These are phyloP conservation scores for Phialophora expanda DNA, from an alignment of 2,329 filamentous ascomycete species.

Conservation along the genomic window DNA sequence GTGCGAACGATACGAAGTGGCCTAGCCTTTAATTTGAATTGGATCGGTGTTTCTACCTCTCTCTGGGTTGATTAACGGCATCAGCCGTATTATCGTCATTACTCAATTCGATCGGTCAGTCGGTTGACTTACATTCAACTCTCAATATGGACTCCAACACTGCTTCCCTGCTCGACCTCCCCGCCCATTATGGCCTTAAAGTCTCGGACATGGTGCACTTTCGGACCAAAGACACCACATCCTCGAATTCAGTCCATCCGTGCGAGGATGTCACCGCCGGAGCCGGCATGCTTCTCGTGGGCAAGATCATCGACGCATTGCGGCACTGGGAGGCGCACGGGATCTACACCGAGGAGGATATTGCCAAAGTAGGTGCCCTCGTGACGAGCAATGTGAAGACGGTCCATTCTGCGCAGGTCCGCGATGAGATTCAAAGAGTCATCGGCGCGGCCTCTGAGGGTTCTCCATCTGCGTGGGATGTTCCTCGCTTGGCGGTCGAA, in stretches of 20 bases:
- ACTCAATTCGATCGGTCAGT: too few relatives aligned
- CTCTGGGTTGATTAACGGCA: too few relatives aligned
- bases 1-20: too few relatives aligned
- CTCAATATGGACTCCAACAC: neutral
- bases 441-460: neutral
- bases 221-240: neutral
- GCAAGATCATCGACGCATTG: constrained; percentile 8
- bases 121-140: too few relatives aligned
- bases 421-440: neutral
- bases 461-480: neutral
- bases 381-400: neutral
- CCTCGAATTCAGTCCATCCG: neutral
- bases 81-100: too few relatives aligned
- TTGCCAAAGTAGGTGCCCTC: neutral
- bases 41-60: too few relatives aligned
- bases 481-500: constrained; percentile 10
- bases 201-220: constrained; percentile 4
- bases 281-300: neutral
- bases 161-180: neutral
- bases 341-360: constrained; percentile 1
- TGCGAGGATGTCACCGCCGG: constrained; percentile 1
- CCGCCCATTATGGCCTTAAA: neutral
- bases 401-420: constrained; percentile 3
- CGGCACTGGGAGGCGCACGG: neutral
- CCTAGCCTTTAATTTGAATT: too few relatives aligned